Conservation (phyloP, 352 stramenopile species). For the Globisporangium cylindrosporum region DNA sequence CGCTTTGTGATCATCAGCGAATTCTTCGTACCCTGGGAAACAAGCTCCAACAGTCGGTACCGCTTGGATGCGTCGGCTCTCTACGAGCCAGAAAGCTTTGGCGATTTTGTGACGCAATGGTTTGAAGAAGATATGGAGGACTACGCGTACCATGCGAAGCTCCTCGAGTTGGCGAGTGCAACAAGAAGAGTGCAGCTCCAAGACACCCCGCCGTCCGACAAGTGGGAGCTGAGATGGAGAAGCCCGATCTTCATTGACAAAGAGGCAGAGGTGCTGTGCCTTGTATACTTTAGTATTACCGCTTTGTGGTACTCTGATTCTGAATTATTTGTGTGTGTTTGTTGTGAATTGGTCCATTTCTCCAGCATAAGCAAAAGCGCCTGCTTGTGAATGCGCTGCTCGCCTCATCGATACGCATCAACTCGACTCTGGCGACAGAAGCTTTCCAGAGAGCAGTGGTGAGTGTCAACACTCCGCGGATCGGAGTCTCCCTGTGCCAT, state of each 20-base stretch:
- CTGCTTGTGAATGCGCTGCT: slow-evolving; percentile 67
- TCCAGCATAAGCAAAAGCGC: slow-evolving; percentile 58
- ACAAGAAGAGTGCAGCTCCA: slow-evolving; percentile 33
- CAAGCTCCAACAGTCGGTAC: slow-evolving; percentile 5
- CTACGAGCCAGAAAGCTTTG: slow-evolving; percentile 56
- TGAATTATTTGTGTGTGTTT: slow-evolving; percentile 9
- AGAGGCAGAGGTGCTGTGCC: slow-evolving; percentile 35
- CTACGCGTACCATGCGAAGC: slow-evolving; percentile 34
- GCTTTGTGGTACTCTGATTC: neutral
- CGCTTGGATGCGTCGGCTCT: slow-evolving; percentile 19
- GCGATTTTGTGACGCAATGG: slow-evolving; percentile 66
- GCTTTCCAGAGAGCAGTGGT: slow-evolving; percentile 40
- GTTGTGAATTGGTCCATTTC: neutral
- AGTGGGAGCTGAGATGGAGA: slow-evolving; percentile 80
- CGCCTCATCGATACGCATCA: slow-evolving; percentile 62
- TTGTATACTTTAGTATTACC: neutral
- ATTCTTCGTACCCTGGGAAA: slow-evolving; percentile 78
- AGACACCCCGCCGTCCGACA: slow-evolving; percentile 42
- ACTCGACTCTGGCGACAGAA: slow-evolving; percentile 37
- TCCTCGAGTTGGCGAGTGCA: slow-evolving; percentile 38
- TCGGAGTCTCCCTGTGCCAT: slow-evolving; percentile 38
- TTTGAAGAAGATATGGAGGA: slow-evolving; percentile 68
- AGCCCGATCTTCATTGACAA: slow-evolving; percentile 55
- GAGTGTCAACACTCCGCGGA: slow-evolving; percentile 33
- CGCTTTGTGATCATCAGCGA: slow-evolving; percentile 53